A percentile compares a stretch with the other conserved stretches of the same genome.
Conservation (phyloP, 495 filamentous ascomycete genomes). For the Trichoderma gamsii region DNA sequence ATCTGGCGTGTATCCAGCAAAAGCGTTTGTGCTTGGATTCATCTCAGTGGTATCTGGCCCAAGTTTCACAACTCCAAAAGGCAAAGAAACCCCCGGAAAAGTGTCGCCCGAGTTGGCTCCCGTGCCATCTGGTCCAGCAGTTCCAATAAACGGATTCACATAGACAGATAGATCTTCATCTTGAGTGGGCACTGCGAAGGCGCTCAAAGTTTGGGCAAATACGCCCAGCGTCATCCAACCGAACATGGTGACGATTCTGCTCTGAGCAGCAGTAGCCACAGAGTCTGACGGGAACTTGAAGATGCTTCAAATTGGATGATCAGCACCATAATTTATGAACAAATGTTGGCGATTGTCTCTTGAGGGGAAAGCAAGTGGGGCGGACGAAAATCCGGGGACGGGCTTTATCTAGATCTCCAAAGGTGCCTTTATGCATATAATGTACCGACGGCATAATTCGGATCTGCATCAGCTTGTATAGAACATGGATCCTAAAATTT, state of each 20-base stretch:
- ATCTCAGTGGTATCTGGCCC: constrained; percentile 50
- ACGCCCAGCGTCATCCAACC: background rate
- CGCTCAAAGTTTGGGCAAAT: background rate
- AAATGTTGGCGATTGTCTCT: background rate
- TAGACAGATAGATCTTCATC: background rate
- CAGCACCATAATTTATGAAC: background rate
- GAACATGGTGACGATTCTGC: background rate
- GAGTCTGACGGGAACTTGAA: background rate
- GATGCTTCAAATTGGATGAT: background rate
- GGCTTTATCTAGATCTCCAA: background rate
- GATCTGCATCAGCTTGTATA: background rate
- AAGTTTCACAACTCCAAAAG: constrained; percentile 68
- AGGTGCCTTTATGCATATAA: background rate
- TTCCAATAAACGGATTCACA: constrained; percentile 13
- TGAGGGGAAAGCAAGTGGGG: background rate
- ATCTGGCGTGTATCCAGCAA: constrained; percentile 55
- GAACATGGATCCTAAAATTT: too few species aligned
- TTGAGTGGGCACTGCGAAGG: background rate
- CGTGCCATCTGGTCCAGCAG: background rate
- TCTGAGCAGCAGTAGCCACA: background rate
- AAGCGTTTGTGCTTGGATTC: constrained; percentile 50
- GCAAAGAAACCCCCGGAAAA: constrained; percentile 59
- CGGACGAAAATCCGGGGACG: background rate
- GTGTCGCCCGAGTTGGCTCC: constrained; percentile 47
- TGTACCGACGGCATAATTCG: background rate